Evolutionary conservation across 179 eudicot species (phyloP).

Genomic region (Actinidia arguta): DNA sequence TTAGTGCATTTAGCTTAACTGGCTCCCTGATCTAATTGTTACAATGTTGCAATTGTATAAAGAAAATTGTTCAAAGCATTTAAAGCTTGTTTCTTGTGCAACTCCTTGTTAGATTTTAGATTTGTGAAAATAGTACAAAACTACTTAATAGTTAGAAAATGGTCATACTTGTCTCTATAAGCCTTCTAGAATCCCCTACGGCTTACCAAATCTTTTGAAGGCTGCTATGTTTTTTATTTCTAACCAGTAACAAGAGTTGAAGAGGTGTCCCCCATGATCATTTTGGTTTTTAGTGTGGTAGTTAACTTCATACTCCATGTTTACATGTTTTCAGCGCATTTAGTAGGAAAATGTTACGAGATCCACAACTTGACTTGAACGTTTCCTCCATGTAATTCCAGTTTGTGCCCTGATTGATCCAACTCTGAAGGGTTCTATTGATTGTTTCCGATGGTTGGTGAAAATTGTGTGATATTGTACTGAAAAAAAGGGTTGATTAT

Average conservation of each 20-base stretch:
- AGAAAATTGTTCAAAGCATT: background rate
- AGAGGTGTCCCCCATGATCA: background rate
- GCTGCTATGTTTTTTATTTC: background rate
- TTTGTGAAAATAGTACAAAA: background rate
- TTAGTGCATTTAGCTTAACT: background rate
- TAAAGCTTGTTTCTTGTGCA: too few relatives aligned
- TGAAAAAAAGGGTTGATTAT: too few relatives aligned
- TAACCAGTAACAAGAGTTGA: background rate
- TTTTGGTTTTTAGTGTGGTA: background rate
- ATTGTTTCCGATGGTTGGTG: background rate
- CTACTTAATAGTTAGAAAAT: background rate
- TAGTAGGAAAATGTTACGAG: background rate
- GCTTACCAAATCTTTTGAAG: background rate
- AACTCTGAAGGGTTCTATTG: background rate
- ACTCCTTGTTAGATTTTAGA: background rate
- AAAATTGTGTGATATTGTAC: background rate
- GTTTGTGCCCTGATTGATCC: background rate
- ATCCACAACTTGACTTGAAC: background rate
- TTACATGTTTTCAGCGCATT: background rate
- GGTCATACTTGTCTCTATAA: background rate
- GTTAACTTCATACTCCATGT: background rate
- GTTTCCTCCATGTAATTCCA: too few relatives aligned
- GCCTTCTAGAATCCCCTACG: too few relatives aligned
- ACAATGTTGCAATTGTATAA: background rate
- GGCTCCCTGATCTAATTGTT: background rate